Percentiles rank a stretch among this genome's conserved stretches.
Evolutionary conservation across 805 yeast genomes (phyloP).

Genomic region (Metschnikowia picachoensis): DNA sequence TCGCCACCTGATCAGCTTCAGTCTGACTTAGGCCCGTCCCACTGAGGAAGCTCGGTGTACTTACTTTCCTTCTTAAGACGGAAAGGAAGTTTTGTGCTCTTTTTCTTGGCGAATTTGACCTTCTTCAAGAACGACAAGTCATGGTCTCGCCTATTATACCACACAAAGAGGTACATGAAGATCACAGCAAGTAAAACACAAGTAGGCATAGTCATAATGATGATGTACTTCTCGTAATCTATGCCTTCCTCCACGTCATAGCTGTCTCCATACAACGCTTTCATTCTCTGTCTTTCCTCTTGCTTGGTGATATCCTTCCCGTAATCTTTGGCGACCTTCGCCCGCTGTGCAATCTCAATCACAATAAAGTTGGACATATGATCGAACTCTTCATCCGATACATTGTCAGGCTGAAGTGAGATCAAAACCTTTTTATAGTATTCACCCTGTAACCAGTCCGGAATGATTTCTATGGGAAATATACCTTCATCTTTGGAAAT

Average conservation of each 20-base stretch:
- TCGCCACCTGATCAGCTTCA: not conserved
- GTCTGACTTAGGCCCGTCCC: constrained; percentile 18
- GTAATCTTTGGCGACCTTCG: constrained; percentile 49
- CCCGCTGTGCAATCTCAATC: constrained; percentile 47
- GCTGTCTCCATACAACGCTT: constrained; percentile 30
- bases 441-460: constrained; percentile 58
- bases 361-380: constrained; percentile 41
- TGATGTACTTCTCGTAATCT: constrained; percentile 55
- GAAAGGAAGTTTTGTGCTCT: constrained; percentile 22
- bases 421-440: constrained; percentile 55
- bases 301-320: constrained; percentile 38
- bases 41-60: constrained; percentile 34
- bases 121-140: constrained; percentile 41
- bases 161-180: constrained; percentile 61
- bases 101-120: constrained; percentile 24
- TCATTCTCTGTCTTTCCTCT: constrained; percentile 29
- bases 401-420: constrained; percentile 68
- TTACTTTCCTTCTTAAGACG: constrained; percentile 17
- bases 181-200: constrained; percentile 57
- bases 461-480: constrained; percentile 55
- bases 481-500: constrained; percentile 55
- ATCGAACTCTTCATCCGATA: constrained; percentile 65
- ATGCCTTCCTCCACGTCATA: constrained; percentile 44
- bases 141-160: constrained; percentile 42
- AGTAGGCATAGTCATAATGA: constrained; percentile 66